Base-by-base conservation (phyloP, 148 eudicot genomes). In the Fallopia convolvulus region DNA sequence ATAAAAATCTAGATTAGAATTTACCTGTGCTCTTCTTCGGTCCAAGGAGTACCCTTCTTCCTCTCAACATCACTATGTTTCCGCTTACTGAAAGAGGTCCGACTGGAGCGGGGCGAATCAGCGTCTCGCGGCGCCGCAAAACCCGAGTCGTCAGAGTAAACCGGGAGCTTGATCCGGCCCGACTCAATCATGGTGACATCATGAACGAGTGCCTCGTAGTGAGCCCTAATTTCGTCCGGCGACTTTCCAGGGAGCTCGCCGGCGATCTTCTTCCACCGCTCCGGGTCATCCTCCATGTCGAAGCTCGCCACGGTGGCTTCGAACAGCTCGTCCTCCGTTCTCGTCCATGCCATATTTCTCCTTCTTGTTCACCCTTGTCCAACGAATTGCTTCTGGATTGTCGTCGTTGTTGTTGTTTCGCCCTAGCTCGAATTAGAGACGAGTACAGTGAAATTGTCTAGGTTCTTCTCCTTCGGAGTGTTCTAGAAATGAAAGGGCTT, bases 21-120 rank as follows among this genome's bases (percentile, higher is more conserved):
- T 30, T 65, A 89, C 92, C 85, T 83, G 83, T 89, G 92, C 40
- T 89, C 92, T 63, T 89, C 90, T 77, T 89, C 92, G 0, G 90
- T 87, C 92, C 92, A 89, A 0, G 92, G 90, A 2, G 85, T 89
- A 2, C 92, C 92, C 70, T 89, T 89, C 81, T 77, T 86, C 83
- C 82, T 81, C 81, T 80, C 88, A 6, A 55, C 83, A 36, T 87
- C 89, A 21, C 78, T 72, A 9, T 61, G 66, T 63, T 73, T 82
- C 17, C 70, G 20, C 77, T 60, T 81, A 30, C 63, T 15, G 41
- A n/a, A 30, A 44, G 47, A 44, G 23, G 7, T 30, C 30, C 30
- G 33, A 23, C 5, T 30, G 18, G 46, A 39, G 23, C 73, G 41
- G 42, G 73, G 73, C 46, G 73, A 70, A 40, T 70, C 73, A 12